phyloP scores from a whole-genome alignment of 116 monocot species.

The Iris pallida region DNA sequence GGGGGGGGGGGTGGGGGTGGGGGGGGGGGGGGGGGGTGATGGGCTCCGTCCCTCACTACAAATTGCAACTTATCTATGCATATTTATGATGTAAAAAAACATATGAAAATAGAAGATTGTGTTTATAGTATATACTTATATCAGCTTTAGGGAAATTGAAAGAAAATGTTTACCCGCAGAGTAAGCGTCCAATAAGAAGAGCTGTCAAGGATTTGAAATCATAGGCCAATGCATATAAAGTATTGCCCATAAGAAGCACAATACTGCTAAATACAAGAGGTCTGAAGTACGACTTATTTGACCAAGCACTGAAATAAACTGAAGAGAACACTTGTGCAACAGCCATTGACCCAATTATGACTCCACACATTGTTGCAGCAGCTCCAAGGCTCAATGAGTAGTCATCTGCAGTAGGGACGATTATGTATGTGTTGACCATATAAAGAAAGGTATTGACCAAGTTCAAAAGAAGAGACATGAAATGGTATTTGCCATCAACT shows the following conservation, averaged over 20 bases:
- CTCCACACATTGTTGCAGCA: constrained; percentile 54
- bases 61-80: neutral
- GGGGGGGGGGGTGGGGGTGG: too few species aligned
- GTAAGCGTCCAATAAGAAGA: constrained; percentile 50
- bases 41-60: neutral
- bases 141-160: neutral
- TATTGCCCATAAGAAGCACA: constrained; percentile 45
- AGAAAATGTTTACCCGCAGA: constrained; percentile 50
- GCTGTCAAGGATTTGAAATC: constrained; percentile 39
- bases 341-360: constrained; percentile 65
- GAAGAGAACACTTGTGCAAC: constrained; percentile 72
- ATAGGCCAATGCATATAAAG: constrained; percentile 56
- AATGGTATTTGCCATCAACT: constrained; percentile 37
- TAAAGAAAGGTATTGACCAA: constrained; percentile 57
- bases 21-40: too few species aligned
- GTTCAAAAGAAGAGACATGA: constrained; percentile 47
- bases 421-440: constrained; percentile 67
- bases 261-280: constrained; percentile 67
- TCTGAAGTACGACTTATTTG: constrained; percentile 56
- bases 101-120: neutral
- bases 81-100: neutral
- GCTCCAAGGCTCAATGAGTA: constrained; percentile 54
- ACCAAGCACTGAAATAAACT: constrained; percentile 72
- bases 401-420: constrained; percentile 59
- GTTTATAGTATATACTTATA: neutral